Percentiles rank a stretch among this genome's conserved stretches.
Evolutionary conservation across 108 stramenopile species (phyloP).

Genomic region (Hondaea fermentalgiana): DNA sequence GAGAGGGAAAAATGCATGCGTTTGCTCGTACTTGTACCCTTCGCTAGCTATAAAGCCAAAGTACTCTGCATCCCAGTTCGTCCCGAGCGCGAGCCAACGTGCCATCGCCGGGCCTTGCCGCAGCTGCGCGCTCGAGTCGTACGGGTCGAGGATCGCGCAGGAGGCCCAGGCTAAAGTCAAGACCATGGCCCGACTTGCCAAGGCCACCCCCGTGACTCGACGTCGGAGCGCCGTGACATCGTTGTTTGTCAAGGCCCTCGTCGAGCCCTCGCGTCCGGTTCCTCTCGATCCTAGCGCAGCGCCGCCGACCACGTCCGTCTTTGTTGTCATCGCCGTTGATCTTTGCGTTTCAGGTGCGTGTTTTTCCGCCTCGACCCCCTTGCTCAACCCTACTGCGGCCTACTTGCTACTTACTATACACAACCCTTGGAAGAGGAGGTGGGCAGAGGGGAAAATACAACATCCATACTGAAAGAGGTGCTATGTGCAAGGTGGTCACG

Average conservation of each 20-base stretch:
- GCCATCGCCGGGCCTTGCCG: not conserved
- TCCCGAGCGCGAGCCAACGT: not conserved
- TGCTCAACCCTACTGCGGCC: too few species aligned
- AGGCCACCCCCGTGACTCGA: not conserved
- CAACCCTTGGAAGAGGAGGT: too few species aligned
- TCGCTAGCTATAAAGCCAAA: not conserved
- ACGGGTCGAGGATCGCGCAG: not conserved
- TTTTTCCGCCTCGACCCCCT: too few species aligned
- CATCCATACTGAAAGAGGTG: too few species aligned
- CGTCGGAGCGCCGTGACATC: not conserved
- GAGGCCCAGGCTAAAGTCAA: not conserved
- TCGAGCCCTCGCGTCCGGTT: not conserved
- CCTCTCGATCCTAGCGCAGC: not conserved
- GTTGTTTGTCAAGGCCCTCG: not conserved
- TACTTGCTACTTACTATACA: too few species aligned
- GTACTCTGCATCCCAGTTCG: conserved; percentile 25
- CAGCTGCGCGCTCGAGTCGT: not conserved
- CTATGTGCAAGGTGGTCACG: too few species aligned
- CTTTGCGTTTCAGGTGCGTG: too few species aligned
- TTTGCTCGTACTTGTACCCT: conserved; percentile 28
- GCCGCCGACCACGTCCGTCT: not conserved
- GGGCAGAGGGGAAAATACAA: too few species aligned
- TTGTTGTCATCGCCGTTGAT: too few species aligned
- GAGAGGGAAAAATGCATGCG: conserved; percentile 42
- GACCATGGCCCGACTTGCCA: not conserved